These are phyloP conservation scores for Stephanodiscus minutulus DNA, from an alignment of 108 stramenopile genomes.

Conservation along the genomic window DNA sequence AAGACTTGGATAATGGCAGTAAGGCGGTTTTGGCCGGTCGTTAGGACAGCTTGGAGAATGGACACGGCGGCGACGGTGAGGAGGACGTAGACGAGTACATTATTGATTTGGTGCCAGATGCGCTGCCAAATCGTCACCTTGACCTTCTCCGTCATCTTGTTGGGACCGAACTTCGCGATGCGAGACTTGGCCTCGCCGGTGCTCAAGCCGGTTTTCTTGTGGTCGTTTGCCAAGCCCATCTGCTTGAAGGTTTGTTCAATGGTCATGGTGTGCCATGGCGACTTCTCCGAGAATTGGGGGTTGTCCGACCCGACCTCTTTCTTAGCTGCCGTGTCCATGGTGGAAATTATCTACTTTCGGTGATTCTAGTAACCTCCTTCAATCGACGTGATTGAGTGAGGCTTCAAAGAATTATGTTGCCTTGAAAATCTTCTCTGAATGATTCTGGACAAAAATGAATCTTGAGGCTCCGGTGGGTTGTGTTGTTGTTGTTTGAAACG, in stretches of 20 bases:
- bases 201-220: conserved; percentile 58
- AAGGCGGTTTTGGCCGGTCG: conserved; percentile 38
- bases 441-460: no score
- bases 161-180: conserved; percentile 61
- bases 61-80: conserved; percentile 75
- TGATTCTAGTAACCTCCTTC: no score
- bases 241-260: conserved; percentile 47
- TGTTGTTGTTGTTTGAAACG: no score
- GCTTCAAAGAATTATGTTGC: no score
- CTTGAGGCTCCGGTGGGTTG: no score
- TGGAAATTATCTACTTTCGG: no score
- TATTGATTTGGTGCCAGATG: conserved; percentile 76
- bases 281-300: conserved; percentile 31
- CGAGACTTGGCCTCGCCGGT: conserved; percentile 56
- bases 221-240: conserved; percentile 45
- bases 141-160: conserved; percentile 64
- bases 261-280: conserved; percentile 70
- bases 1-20: conserved; percentile 70
- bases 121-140: conserved; percentile 69
- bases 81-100: conserved; percentile 78
- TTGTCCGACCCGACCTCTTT: conserved; percentile 20
- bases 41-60: conserved; percentile 50
- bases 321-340: conserved; percentile 5
- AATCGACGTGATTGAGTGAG: no score
- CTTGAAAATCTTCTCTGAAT: no score